Base-by-base conservation (phyloP, 805 yeast genomes). In the Candida sanyiensis region DNA sequence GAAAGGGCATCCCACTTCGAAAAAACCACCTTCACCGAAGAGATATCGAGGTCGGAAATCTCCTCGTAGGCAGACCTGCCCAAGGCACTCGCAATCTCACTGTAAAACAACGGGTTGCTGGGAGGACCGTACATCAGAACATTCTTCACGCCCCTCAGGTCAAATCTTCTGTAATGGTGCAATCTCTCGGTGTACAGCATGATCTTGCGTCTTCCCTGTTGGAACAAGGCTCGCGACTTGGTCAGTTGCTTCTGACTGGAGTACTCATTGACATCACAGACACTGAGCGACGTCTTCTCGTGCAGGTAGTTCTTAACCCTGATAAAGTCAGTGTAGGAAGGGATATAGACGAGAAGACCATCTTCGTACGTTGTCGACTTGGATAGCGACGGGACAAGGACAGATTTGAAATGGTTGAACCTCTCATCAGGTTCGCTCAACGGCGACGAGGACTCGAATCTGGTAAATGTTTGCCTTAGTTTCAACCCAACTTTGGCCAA, bases 151-250 rank as follows among this genome's bases (percentile, higher is more conserved):
- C 97, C 97, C 43, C 72, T 75, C 37, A 93, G 68, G 42, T 84
- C 89, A 58, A 74, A 89, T 37, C 97, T 72, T 47, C 96, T 76
- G 66, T 80, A 93, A 56, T 86, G 93, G 60, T 93, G 97, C 57
- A 90, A 66, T 70, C 98, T 80, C 54, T 90, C 97, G 0, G 97
- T 85, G 61, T 90, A 90, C n/a, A 93, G 62, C 65, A 93, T 58
- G 20, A 90, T 70, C 51, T 83, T 80, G 22, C 67, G 64, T 40
- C 79, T 71, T 3, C 77, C 75, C 29, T 75, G 70, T 23, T 72
- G 75, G 56, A 93, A 93, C 27, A 71, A 63, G 7, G 85, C 72
- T 48, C 97, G 71, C 15, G 80, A 75, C 34, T 86, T 69, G 1
- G 87, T 75, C 24, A 86, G 58, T 41, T 83, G 80, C n/a, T 83